These are phyloP conservation scores for Dictyophora rubrovolvata DNA, from an alignment of 768 basidiomycete species.

Conservation along the genomic window DNA sequence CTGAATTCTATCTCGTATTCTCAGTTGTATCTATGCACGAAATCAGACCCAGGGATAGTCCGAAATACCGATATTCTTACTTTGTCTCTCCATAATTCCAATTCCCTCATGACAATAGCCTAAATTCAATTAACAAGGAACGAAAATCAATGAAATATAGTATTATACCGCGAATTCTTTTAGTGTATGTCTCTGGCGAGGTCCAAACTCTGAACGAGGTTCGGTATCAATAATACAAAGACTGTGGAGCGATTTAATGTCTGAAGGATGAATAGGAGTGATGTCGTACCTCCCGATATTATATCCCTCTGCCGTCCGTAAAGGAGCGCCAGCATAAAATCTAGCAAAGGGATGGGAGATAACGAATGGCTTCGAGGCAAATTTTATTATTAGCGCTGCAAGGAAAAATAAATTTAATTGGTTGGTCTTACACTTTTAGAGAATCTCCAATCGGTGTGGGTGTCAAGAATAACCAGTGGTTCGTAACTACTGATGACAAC, in stretches of 20 bases:
- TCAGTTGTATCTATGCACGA: slow-evolving; percentile 61
- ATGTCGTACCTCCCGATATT: slow-evolving; percentile 69
- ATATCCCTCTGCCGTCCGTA: slow-evolving; percentile 81
- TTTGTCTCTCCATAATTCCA: slow-evolving; percentile 95
- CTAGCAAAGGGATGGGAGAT: slow-evolving; percentile 55
- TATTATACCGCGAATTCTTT: slow-evolving; percentile 75
- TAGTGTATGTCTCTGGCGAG: slow-evolving; percentile 80
- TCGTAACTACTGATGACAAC: slow-evolving; percentile 55
- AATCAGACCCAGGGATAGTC: background rate
- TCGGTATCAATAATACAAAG: slow-evolving; percentile 78
- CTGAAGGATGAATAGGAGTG: background rate
- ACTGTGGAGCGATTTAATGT: slow-evolving; percentile 24
- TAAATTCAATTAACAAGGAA: slow-evolving; percentile 10
- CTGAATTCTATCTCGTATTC: slow-evolving; percentile 86
- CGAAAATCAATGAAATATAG: slow-evolving; percentile 2
- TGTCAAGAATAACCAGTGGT: slow-evolving; percentile 77
- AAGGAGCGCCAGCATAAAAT: slow-evolving; percentile 87
- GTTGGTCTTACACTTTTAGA: slow-evolving; percentile 53
- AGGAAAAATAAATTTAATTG: slow-evolving; percentile 3
- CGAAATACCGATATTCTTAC: slow-evolving; percentile 25
- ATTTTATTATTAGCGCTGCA: background rate
- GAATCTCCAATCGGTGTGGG: slow-evolving; percentile 80
- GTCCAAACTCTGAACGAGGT: slow-evolving; percentile 76
- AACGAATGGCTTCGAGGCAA: slow-evolving; percentile 51
- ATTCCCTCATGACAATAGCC: slow-evolving; percentile 87